phyloP scores from a whole-genome alignment of 1,139 yeast species.

The Sugiyamaella grinbergsii region DNA sequence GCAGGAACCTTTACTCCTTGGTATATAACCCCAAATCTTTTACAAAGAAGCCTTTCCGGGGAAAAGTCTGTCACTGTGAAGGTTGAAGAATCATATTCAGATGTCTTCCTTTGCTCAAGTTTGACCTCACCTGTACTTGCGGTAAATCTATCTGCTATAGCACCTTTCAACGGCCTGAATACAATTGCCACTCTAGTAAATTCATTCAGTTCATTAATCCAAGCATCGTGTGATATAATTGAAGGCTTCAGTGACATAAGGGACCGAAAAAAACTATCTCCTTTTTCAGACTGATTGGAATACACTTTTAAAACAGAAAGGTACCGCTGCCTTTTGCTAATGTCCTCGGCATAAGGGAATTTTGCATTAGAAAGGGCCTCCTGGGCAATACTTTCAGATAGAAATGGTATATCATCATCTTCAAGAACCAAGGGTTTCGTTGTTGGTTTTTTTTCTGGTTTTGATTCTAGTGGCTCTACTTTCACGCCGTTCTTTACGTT shows the following conservation, averaged over 20 bases:
- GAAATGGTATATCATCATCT: constrained; percentile 23
- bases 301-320: constrained; percentile 18
- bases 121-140: constrained; percentile 11
- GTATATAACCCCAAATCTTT: constrained; percentile 34
- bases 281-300: constrained; percentile 18
- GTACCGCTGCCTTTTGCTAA: constrained; percentile 24
- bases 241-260: constrained; percentile 10
- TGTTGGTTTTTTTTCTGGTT: not conserved
- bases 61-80: constrained; percentile 29
- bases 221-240: constrained; percentile 21
- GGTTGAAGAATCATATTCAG: constrained; percentile 36
- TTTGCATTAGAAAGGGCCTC: constrained; percentile 28
- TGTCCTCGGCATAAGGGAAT: constrained; percentile 30
- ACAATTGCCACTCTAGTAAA: constrained; percentile 37
- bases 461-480: constrained; percentile 4
- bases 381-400: constrained; percentile 26
- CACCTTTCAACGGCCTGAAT: constrained; percentile 37
- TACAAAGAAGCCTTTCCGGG: constrained; percentile 37
- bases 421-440: not conserved
- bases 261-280: constrained; percentile 4
- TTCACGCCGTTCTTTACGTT: constrained; percentile 6
- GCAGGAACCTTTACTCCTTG: constrained; percentile 1
- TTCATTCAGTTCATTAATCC: constrained; percentile 34
- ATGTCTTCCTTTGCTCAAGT: constrained; percentile 12
- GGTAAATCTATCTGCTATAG: constrained; percentile 36